phyloP scores from a whole-genome alignment of 495 filamentous ascomycete species.

The Penicillium coffeae region DNA sequence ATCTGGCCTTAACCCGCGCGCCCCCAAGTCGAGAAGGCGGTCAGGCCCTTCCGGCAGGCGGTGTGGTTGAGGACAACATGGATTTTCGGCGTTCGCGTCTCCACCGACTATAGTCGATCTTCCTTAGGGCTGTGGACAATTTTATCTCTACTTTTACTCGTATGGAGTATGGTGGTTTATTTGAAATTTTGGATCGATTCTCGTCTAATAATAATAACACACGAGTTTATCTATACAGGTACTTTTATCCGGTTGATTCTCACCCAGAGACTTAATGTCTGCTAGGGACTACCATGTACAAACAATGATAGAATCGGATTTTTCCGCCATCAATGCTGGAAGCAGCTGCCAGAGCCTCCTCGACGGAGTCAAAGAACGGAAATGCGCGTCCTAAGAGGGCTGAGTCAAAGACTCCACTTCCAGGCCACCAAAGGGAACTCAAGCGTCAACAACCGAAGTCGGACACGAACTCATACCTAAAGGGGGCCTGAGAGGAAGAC shows the following conservation, averaged over 20 bases:
- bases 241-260: not conserved
- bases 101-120: no score
- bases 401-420: not conserved
- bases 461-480: conserved; percentile 40
- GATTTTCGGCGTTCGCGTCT: not conserved
- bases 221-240: not conserved
- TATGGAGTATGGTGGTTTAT: not conserved
- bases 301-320: not conserved
- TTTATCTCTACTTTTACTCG: no score
- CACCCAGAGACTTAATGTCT: not conserved
- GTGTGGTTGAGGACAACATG: conserved; percentile 10
- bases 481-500: conserved; percentile 1
- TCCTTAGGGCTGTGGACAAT: no score
- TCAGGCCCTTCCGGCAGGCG: conserved; percentile 8
- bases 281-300: not conserved
- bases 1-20: conserved; percentile 31
- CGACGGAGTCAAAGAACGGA: conserved; percentile 7
- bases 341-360: conserved; percentile 1
- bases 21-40: conserved; percentile 15
- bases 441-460: conserved; percentile 32
- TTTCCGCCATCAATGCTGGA: not conserved
- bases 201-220: not conserved
- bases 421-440: conserved; percentile 31
- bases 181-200: not conserved
- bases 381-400: not conserved